Percentiles rank a stretch among this genome's conserved stretches.
These are phyloP conservation scores for Neurospora terricola DNA, from an alignment of 495 filamentous ascomycete genomes.

Conservation along the genomic window DNA sequence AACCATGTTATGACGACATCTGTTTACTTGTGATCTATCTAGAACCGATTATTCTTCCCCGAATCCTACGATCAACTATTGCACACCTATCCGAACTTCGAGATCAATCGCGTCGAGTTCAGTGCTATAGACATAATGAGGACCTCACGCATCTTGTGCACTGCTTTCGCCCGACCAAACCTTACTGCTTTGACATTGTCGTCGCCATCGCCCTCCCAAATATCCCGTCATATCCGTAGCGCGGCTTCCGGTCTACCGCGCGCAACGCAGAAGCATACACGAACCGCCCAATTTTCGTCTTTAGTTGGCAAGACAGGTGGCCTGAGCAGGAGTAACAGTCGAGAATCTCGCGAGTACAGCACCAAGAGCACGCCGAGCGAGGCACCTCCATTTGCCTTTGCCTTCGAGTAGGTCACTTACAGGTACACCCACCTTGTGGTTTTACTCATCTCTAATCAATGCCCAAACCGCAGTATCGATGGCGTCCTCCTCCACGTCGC, in stretches of 20 bases:
- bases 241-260: neutral
- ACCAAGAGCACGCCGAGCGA: neutral
- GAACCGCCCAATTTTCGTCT: neutral
- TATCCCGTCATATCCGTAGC: neutral
- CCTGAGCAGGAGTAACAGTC: neutral
- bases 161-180: neutral
- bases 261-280: neutral
- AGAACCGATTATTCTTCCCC: neutral
- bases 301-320: neutral
- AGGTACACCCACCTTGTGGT: neutral
- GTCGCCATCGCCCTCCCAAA: neutral
- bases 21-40: neutral
- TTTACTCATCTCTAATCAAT: neutral
- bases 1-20: neutral
- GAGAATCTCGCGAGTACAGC: neutral
- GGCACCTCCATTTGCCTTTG: slow-evolving; percentile 26
- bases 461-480: slow-evolving; percentile 59
- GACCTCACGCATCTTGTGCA: neutral
- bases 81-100: neutral
- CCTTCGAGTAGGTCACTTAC: slow-evolving; percentile 24
- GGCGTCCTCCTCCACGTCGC: slow-evolving; percentile 87
- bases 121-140: neutral
- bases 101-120: neutral
- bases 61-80: neutral
- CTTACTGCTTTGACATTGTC: neutral